A percentile compares a stretch with the other conserved stretches of the same genome.
phyloP scores from a whole-genome alignment of 805 yeast genomes.

The Candida ascalaphidarum region DNA sequence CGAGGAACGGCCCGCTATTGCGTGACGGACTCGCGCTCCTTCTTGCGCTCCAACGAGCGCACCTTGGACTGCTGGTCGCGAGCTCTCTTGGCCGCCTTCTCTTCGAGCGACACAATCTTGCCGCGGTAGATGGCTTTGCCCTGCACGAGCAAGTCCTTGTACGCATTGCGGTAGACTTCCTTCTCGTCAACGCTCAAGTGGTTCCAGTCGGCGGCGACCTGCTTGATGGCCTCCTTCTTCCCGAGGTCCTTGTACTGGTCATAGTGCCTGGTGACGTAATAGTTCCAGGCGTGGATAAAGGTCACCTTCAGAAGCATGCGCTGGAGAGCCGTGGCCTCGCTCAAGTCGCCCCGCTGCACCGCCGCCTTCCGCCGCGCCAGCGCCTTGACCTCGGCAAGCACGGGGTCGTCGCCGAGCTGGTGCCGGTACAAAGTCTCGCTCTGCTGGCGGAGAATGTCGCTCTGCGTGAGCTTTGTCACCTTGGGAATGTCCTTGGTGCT shows the following conservation, averaged over 20 bases:
- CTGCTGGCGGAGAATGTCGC: slow-evolving; percentile 6
- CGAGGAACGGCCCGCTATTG: slow-evolving; percentile 20
- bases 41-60: slow-evolving; percentile 5
- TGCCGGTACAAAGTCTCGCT: slow-evolving; percentile 12
- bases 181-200: slow-evolving; percentile 16
- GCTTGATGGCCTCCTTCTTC: slow-evolving; percentile 7
- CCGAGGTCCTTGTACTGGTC: slow-evolving; percentile 7
- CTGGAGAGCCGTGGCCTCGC: too few relatives aligned
- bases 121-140: slow-evolving; percentile 24
- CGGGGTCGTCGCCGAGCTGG: slow-evolving; percentile 15
- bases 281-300: slow-evolving; percentile 29
- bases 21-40: slow-evolving; percentile 2
- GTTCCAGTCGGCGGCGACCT: slow-evolving; percentile 16
- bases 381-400: slow-evolving; percentile 1
- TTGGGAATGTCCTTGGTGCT: slow-evolving; percentile 6
- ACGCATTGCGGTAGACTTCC: slow-evolving; percentile 18
- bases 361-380: slow-evolving; percentile 1
- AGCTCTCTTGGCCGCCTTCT: slow-evolving; percentile 11
- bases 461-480: slow-evolving; percentile 5
- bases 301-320: too few relatives aligned
- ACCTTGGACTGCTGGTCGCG: too few relatives aligned
- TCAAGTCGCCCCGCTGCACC: too few relatives aligned
- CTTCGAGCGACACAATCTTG: slow-evolving; percentile 16
- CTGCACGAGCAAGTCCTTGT: slow-evolving; percentile 12
- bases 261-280: slow-evolving; percentile 13